Conservation (phyloP, 1,139 yeast genomes). For the Taphrina wiesneri region DNA sequence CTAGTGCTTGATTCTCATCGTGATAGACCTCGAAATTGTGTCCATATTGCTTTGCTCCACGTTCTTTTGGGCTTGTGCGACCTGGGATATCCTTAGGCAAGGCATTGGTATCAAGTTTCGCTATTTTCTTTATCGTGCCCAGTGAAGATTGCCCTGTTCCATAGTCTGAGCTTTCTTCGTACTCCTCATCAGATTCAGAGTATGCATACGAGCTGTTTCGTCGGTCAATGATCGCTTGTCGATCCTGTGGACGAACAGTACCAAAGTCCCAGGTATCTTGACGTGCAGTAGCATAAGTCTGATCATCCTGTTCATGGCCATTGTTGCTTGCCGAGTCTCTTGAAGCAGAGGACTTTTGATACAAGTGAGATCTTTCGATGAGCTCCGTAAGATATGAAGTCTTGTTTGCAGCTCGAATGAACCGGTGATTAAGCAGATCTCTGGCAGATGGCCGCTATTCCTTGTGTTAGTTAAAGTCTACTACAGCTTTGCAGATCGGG, state of each 20-base stretch:
- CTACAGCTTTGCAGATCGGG: neutral
- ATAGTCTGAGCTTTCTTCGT: neutral
- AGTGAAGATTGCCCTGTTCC: neutral
- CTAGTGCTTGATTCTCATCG: neutral
- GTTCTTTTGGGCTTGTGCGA: neutral
- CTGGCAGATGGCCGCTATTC: slow-evolving; percentile 41
- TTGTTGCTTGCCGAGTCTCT: neutral
- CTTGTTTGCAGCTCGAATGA: slow-evolving; percentile 39
- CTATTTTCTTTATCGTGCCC: neutral
- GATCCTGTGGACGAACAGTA: slow-evolving; percentile 5
- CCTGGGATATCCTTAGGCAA: neutral
- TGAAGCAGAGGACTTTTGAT: neutral
- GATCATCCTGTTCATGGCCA: slow-evolving; percentile 7
- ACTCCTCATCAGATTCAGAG: slow-evolving; percentile 5
- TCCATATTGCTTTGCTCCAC: neutral
- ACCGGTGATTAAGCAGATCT: slow-evolving; percentile 40
- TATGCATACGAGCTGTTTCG: slow-evolving; percentile 23
- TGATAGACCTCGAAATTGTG: neutral
- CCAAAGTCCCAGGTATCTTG: slow-evolving; percentile 29
- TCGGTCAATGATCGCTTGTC: slow-evolving; percentile 12
- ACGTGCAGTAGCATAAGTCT: neutral
- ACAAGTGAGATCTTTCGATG: slow-evolving; percentile 29
- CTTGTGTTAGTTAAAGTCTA: neutral
- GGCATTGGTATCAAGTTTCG: neutral
- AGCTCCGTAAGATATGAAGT: slow-evolving; percentile 37